These are phyloP conservation scores for Geotrichum cucujoidarum DNA, from an alignment of 1,139 yeast genomes.

Conservation along the genomic window DNA sequence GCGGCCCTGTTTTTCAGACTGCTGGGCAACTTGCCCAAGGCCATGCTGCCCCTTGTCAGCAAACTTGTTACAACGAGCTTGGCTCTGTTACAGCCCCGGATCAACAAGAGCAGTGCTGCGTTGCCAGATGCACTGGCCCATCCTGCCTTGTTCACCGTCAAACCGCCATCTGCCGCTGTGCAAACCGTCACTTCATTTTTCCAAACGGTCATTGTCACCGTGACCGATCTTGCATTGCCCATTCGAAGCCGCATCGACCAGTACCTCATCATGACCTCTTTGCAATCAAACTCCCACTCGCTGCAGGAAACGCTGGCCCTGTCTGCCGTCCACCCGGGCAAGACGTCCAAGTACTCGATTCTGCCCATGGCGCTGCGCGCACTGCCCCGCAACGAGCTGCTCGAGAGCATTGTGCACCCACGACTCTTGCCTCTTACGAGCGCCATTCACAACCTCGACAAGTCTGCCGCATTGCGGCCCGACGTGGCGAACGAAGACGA, in stretches of 20 bases:
- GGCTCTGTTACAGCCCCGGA: constrained; percentile 36
- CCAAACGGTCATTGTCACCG: constrained; percentile 45
- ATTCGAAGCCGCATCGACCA: constrained; percentile 59
- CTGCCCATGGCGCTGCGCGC: constrained; percentile 63
- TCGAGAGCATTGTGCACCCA: constrained; percentile 64
- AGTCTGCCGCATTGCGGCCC: constrained; percentile 6
- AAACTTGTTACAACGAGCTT: constrained; percentile 23
- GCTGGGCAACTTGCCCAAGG: constrained; percentile 22
- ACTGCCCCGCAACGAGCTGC: constrained; percentile 40
- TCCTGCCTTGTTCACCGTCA: constrained; percentile 50
- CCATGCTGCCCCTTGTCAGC: constrained; percentile 19
- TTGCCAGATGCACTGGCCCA: constrained; percentile 69
- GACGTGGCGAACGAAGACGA: not conserved
- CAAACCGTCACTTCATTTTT: constrained; percentile 47
- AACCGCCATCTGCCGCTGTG: constrained; percentile 42
- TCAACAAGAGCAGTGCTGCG: constrained; percentile 41
- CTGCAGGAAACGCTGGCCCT: constrained; percentile 11
- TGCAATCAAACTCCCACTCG: constrained; percentile 24
- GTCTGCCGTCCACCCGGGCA: constrained; percentile 61
- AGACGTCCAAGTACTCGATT: constrained; percentile 52
- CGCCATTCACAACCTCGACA: constrained; percentile 12
- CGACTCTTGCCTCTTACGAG: constrained; percentile 56
- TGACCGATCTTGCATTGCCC: constrained; percentile 52
- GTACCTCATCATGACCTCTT: constrained; percentile 49
- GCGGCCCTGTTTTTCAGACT: constrained; percentile 20